phyloP scores from a whole-genome alignment of 257 asterid species.

The Solanum commersonii region DNA sequence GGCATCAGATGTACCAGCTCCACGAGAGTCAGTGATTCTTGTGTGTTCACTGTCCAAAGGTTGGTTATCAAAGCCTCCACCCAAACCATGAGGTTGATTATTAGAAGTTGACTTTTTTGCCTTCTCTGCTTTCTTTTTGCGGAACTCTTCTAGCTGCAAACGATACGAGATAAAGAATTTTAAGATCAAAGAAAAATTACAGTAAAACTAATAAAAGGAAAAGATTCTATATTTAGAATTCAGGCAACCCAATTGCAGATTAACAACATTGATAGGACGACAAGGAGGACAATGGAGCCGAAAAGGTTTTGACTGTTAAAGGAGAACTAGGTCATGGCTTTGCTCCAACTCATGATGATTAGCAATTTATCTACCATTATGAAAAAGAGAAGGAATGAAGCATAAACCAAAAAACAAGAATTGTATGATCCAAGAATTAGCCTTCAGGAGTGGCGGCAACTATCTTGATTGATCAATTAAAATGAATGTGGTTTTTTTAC shows the following conservation, averaged over 20 bases:
- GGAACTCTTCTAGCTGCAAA: constrained; percentile 81
- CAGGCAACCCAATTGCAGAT: neutral
- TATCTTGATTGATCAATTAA: neutral
- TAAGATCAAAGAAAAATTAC: neutral
- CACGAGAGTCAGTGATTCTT: constrained; percentile 33
- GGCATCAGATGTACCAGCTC: constrained; percentile 46
- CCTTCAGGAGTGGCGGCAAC: neutral
- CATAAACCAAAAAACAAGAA: neutral
- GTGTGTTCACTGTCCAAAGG: constrained; percentile 30
- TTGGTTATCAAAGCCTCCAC: constrained; percentile 33
- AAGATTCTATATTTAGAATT: neutral
- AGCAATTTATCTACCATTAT: neutral
- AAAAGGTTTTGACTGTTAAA: neutral
- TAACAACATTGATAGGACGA: neutral
- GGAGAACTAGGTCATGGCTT: neutral
- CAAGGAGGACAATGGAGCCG: neutral
- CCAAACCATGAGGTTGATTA: constrained; percentile 25
- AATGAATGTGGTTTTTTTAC: neutral
- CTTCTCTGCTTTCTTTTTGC: constrained; percentile 67
- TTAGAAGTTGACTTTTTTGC: constrained; percentile 43
- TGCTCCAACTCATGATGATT: neutral
- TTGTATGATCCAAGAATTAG: neutral
- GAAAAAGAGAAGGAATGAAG: neutral
- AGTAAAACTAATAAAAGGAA: neutral
- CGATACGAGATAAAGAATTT: neutral